Evolutionary conservation across 768 basidiomycete genomes (phyloP), one percentile per base, ranked within the genome.

Genomic region (Psilocybe cyanescens): DNA sequence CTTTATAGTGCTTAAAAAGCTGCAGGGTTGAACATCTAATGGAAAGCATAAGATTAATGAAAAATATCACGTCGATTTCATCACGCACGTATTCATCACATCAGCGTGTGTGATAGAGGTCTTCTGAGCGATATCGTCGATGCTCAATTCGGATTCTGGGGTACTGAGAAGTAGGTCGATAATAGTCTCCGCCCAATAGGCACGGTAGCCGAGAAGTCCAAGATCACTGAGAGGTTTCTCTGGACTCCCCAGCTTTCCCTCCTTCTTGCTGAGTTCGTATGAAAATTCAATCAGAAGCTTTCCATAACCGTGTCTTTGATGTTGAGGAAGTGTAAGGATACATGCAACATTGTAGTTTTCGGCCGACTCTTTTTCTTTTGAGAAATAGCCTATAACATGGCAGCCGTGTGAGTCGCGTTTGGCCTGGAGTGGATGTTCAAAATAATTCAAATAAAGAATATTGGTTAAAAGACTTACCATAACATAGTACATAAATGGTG

Each of bases 281-380:
- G 95, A 97, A 73, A 99, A 99, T 71, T 99, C 95, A 74, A 99
- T 99, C 39, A 99, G 81, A 29, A 98, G 79, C 73, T 94, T 94
- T 59, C 97, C 97, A 74, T 95, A 97, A 4, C 96, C 96, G 72
- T 93, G 90, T 35, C 97, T 90, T 74, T 99, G 97, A 72, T 99
- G 94, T 72, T 99, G 97, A 4, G 97, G 97, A 45, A 99, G 84
- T n/a, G 97, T 95, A 61, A 99, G 79, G 75, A 99, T 98, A 82
- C 97, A 99, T 0, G 97, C 97, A 57, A 99, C 93, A 75, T 99
- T 99, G 82, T 99, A 99, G 69, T 89, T 94, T 69, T 99, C 97
- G 29, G 97, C 91, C 2, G 88, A 96, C 75, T 99, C 97, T 74
- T 99, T 99, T 79, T 99, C 97, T 72, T 99, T 99, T 30, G 95